These are phyloP conservation scores for Aspergillus latus DNA, from an alignment of 2,329 filamentous ascomycete genomes.

Conservation along the genomic window DNA sequence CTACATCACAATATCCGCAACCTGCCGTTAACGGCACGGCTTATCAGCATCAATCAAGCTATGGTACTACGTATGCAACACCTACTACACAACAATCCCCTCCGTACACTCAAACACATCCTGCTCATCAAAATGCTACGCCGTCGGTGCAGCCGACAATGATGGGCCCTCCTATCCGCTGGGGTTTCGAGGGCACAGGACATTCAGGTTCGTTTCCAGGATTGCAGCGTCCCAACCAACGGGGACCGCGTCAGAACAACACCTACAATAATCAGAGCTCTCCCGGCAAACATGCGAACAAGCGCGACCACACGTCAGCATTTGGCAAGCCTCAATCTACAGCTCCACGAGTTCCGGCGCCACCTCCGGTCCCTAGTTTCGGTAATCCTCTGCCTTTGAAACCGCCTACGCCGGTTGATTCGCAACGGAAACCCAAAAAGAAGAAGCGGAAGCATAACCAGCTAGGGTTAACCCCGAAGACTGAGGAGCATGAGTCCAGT, in stretches of 20 bases:
- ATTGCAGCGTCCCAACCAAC: conserved; percentile 32
- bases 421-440: conserved; percentile 39
- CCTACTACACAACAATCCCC: conserved; percentile 25
- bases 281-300: conserved; percentile 27
- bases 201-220: conserved; percentile 49
- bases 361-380: conserved; percentile 48
- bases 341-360: conserved; percentile 35
- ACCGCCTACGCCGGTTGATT: conserved; percentile 39
- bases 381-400: conserved; percentile 45
- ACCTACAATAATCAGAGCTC: conserved; percentile 22
- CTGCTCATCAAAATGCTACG: conserved; percentile 24
- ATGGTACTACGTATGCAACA: conserved; percentile 27
- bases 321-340: conserved; percentile 36
- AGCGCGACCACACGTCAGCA: conserved; percentile 40
- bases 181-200: conserved; percentile 53
- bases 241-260: conserved; percentile 27
- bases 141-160: conserved; percentile 38
- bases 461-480: conserved; percentile 49
- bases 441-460: conserved; percentile 48
- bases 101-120: conserved; percentile 21
- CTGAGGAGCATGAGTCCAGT: conserved; percentile 47
- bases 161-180: conserved; percentile 57
- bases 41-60: conserved; percentile 30
- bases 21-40: conserved; percentile 22
- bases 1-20: conserved; percentile 29